Evolutionary conservation across 2,329 filamentous ascomycete genomes (phyloP), one percentile per base, ranked within the genome.

Genomic region (Trichoderma sp.): DNA sequence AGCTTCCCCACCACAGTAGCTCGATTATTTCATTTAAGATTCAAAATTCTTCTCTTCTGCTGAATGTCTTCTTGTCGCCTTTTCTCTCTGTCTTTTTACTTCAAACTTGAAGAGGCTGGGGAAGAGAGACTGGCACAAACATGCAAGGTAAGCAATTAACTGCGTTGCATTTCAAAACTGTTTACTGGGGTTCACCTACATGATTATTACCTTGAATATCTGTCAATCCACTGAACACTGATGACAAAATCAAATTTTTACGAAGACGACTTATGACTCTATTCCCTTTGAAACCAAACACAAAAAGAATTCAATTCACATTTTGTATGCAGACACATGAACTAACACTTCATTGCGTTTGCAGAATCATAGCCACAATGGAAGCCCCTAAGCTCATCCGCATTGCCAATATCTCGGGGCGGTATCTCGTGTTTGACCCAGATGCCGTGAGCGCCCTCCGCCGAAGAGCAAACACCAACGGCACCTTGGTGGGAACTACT

Each of bases 351-450:
- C 51, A 51, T 62, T 12, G 57, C 57, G 28, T 36, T 36, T 28
- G 18, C 30, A 65, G 74, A 73, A 71, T 43, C 30, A 79, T 79
- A 77, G 62, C 74, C 73, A 34, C 71, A 74, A 74, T 72, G 74
- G 73, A 73, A 21, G 26, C 71, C 56, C 39, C 72, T 5, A 69
- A 66, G 32, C 89, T 89, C 12, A 88, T 97, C 74, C 90, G 93
- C 73, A 96, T 98, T 78, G 95, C 93, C 75, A 87, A 89, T 79
- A 90, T 97, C 73, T 90, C 90, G 61, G 90, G 91, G 76, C 91
- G 93, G 75, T 98, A 95, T 84, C 89, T 98, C 73, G 86, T 99
- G 76, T 98, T 98, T 85, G 94, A 97, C 80, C 89, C 94, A 77
- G 89, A 94, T 79, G 90, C 91, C 74, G 92, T 94, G 73, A 90